Base-by-base conservation (phyloP, 2,329 filamentous ascomycete species). In the Corniculantispora saksenae region DNA sequence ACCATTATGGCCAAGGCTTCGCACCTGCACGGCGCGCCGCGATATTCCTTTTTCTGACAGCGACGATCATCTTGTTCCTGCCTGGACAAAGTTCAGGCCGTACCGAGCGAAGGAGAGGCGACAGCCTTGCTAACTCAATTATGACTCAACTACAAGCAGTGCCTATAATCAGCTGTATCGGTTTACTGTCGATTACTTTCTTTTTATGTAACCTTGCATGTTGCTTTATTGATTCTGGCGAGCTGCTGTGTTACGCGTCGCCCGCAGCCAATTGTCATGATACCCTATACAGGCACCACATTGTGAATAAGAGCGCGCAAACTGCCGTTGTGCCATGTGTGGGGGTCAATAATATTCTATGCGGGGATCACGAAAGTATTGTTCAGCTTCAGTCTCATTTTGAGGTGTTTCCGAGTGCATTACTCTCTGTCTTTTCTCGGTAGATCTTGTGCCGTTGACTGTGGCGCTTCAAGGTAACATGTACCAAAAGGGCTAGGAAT, bases 171-270 rank as follows among this genome's bases (percentile, higher is more conserved):
- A 59, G 27, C 4, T 59, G 43, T 35, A 5, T 15, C n/a, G 3
- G n/a, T 58, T 2, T 4, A n/a, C 25, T 19, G 10, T 25, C 7
- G 7, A 48, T 12, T 17, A 35, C 7, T 15, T n/a, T 53, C 8
- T 29, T 5, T 48, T 2, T 35, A 50, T 59, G 56, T 59, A 59
- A 59, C 56, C 25, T 35, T 59, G 43, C 43, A 59, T 21, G 25
- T 48, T 12, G 38, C 13, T 27, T 45, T 17, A 13, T 32, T n/a
- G 25, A 40, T n/a, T 58, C 25, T 3, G 17, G 32, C 9, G n/a
- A 25, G 38, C 2, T 23, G 38, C 23, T 21, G 45, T 9, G 10
- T 9, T 47, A 9, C 8, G 8, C 23, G 25, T 25, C 19, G 43
- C 15, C 23, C 47, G 29, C 2, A 1, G 17, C 25, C 8, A 13